Evolutionary conservation across 2,329 filamentous ascomycete genomes (phyloP).

Genomic region (Pleoardoris graminearum): DNA sequence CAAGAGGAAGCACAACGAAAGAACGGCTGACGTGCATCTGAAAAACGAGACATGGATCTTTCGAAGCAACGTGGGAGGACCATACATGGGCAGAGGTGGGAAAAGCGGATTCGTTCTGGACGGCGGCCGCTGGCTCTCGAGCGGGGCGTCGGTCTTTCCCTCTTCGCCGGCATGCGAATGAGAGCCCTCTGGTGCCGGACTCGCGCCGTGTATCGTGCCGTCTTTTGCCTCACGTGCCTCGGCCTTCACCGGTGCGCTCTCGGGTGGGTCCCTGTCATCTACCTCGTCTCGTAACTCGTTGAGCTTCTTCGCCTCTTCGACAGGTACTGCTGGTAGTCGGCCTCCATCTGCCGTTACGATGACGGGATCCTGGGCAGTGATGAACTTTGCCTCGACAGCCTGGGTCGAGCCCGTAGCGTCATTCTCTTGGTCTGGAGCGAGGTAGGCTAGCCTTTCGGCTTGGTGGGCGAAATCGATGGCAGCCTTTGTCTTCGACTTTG

Average conservation of each 20-base stretch:
- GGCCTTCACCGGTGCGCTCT: slow-evolving; percentile 30
- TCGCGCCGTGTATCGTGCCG: slow-evolving; percentile 46
- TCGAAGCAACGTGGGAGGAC: slow-evolving; percentile 68
- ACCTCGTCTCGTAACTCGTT: slow-evolving; percentile 63
- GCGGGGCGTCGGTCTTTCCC: slow-evolving; percentile 51
- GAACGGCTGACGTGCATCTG: slow-evolving; percentile 68
- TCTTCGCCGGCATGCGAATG: slow-evolving; percentile 37
- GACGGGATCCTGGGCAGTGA: slow-evolving; percentile 72
- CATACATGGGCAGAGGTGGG: slow-evolving; percentile 80
- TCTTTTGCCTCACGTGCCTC: slow-evolving; percentile 48
- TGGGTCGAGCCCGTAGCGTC: slow-evolving; percentile 52
- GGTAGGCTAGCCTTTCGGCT: slow-evolving; percentile 53
- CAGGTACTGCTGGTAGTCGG: slow-evolving; percentile 68
- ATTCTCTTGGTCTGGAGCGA: slow-evolving; percentile 46
- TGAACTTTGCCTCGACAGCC: slow-evolving; percentile 63
- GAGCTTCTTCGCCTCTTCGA: slow-evolving; percentile 71
- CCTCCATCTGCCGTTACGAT: slow-evolving; percentile 69
- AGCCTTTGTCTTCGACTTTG: slow-evolving; percentile 37
- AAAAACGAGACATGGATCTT: slow-evolving; percentile 69
- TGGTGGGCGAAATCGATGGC: slow-evolving; percentile 65
- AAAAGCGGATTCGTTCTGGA: slow-evolving; percentile 79
- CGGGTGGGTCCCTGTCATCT: slow-evolving; percentile 44
- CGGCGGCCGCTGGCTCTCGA: slow-evolving; percentile 57
- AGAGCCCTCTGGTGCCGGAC: slow-evolving; percentile 18
- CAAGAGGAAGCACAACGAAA: slow-evolving; percentile 76